Evolutionary conservation across 2,329 filamentous ascomycete species (phyloP).

Genomic region (Calonectria honghensis): DNA sequence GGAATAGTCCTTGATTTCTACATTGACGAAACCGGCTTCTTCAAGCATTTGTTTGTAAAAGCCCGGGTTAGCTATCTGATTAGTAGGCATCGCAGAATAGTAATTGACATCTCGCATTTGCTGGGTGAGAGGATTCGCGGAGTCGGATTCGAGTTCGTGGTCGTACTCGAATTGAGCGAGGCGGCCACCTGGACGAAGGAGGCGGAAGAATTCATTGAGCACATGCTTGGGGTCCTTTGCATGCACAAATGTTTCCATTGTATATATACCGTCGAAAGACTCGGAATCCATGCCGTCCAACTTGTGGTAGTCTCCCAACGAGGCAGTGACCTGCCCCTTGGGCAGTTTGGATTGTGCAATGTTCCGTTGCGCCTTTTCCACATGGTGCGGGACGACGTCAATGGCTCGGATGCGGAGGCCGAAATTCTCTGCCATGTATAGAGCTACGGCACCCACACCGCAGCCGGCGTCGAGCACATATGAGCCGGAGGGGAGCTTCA

Average conservation of each 20-base stretch:
- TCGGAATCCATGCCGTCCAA: neutral
- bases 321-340: neutral
- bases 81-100: neutral
- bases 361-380: neutral
- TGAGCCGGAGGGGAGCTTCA: too few species aligned
- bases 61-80: neutral
- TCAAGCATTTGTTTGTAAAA: neutral
- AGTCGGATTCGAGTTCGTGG: neutral
- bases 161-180: neutral
- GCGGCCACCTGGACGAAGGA: neutral
- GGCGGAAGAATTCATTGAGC: neutral
- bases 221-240: neutral
- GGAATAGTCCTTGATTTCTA: neutral
- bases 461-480: neutral
- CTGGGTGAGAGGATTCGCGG: neutral
- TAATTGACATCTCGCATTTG: neutral
- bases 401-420: neutral
- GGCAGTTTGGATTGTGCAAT: neutral
- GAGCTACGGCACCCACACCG: neutral
- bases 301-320: neutral
- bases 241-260: neutral
- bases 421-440: neutral
- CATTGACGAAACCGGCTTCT: neutral
- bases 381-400: neutral
- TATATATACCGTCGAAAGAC: neutral